phyloP scores from a whole-genome alignment of 2,329 filamentous ascomycete species.

The Dactylonectria estremocensis region DNA sequence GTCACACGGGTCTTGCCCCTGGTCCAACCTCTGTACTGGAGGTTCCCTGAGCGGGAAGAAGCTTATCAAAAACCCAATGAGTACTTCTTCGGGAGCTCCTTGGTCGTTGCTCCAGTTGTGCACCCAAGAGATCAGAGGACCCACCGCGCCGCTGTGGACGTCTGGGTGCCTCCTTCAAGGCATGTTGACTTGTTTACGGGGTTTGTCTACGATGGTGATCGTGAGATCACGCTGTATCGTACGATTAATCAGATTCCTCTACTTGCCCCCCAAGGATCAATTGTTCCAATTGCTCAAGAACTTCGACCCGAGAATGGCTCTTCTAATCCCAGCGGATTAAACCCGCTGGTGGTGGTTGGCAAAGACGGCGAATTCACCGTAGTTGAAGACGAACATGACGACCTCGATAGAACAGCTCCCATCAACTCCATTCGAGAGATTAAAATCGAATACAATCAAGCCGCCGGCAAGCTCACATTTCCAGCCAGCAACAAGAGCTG shows the following conservation, averaged over 20 bases:
- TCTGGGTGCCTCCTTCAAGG: slow-evolving; percentile 70
- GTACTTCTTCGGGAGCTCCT: slow-evolving; percentile 70
- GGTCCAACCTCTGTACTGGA: slow-evolving; percentile 76
- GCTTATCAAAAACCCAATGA: slow-evolving; percentile 72
- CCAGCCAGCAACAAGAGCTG: slow-evolving; percentile 8
- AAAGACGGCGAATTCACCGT: slow-evolving; percentile 64
- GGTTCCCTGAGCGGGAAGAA: slow-evolving; percentile 64
- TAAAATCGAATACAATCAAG: slow-evolving; percentile 11
- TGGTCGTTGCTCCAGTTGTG: slow-evolving; percentile 72
- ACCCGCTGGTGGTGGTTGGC: slow-evolving; percentile 65
- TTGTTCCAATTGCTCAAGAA: slow-evolving; percentile 68
- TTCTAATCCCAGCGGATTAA: slow-evolving; percentile 61
- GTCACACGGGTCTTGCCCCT: slow-evolving; percentile 65
- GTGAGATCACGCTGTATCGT: slow-evolving; percentile 67
- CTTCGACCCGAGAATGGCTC: slow-evolving; percentile 62
- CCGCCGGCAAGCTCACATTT: slow-evolving; percentile 6
- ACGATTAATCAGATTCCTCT: slow-evolving; percentile 66
- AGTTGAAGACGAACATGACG: slow-evolving; percentile 60
- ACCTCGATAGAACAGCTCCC: background rate
- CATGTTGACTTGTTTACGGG: slow-evolving; percentile 73
- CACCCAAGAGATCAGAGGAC: slow-evolving; percentile 63
- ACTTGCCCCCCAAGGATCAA: slow-evolving; percentile 69
- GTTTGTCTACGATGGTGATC: slow-evolving; percentile 69
- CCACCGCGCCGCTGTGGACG: slow-evolving; percentile 62
- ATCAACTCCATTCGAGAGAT: background rate